phyloP scores from a whole-genome alignment of 805 yeast species.

The Cephaloascus albidus region DNA sequence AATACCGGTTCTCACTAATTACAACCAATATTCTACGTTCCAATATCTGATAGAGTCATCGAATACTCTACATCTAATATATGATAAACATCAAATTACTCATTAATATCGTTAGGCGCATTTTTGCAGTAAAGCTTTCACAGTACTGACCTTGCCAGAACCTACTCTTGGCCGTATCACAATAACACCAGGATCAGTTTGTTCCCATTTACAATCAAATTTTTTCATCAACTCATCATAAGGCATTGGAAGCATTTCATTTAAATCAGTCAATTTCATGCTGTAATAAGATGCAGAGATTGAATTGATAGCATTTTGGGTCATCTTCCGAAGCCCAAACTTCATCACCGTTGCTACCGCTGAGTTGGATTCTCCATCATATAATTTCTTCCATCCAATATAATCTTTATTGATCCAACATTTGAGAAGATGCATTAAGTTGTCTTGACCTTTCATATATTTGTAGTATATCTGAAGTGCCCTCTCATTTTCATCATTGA shows the following conservation, averaged over 20 bases:
- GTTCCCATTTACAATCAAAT: conserved; percentile 20
- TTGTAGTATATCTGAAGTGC: conserved; percentile 21
- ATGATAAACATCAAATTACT: neutral
- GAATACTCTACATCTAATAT: no score
- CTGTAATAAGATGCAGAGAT: conserved; percentile 25
- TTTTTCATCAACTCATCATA: conserved; percentile 11
- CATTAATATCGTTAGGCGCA: neutral
- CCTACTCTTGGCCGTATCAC: conserved; percentile 17
- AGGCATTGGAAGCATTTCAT: conserved; percentile 17
- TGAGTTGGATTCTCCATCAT: conserved; percentile 21
- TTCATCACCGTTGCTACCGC: conserved; percentile 27
- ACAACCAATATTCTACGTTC: no score
- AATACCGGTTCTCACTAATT: no score
- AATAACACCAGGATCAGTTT: conserved; percentile 13
- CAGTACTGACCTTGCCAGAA: conserved; percentile 1
- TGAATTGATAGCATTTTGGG: conserved; percentile 18
- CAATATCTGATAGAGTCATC: no score
- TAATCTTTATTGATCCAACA: conserved; percentile 22
- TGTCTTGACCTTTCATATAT: conserved; percentile 11
- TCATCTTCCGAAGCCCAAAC: conserved; percentile 26
- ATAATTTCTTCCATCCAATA: conserved; percentile 17
- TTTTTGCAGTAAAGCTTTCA: neutral
- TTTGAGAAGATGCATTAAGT: conserved; percentile 9
- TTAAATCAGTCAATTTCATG: conserved; percentile 15
- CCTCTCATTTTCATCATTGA: conserved; percentile 17